phyloP scores from a whole-genome alignment of 257 asterid species.

The Gentiana macrophylla region DNA sequence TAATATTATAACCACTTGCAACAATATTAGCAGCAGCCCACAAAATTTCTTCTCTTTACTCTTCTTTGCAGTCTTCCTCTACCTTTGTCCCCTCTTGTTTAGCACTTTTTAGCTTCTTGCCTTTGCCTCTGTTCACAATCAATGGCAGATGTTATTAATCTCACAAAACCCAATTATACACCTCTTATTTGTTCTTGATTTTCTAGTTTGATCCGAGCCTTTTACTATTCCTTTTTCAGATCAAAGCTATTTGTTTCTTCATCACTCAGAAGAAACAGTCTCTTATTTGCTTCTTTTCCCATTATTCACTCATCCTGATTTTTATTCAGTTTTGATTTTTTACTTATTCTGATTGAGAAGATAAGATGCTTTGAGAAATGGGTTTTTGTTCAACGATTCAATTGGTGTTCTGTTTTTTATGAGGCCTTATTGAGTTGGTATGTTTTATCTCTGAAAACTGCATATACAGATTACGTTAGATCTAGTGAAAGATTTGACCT shows the following conservation, averaged over 20 bases:
- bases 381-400: conserved; percentile 31
- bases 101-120: conserved; percentile 24
- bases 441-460: conserved; percentile 13
- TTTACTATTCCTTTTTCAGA: conserved; percentile 18
- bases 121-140: conserved; percentile 9
- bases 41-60: not conserved
- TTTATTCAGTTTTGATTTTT: conserved; percentile 12
- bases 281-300: conserved; percentile 13
- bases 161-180: conserved; percentile 21
- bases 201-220: conserved; percentile 30
- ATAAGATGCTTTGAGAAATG: conserved; percentile 20
- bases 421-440: conserved; percentile 46
- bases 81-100: conserved; percentile 25
- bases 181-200: conserved; percentile 12
- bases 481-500: conserved; percentile 18
- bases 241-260: conserved; percentile 17
- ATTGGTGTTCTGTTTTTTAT: conserved; percentile 25
- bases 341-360: conserved; percentile 18
- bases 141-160: conserved; percentile 17
- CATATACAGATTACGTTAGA: not conserved
- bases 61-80: conserved; percentile 24
- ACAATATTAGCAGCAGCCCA: conserved; percentile 10
- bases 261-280: conserved; percentile 15
- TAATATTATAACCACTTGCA: conserved; percentile 11
- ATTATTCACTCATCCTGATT: conserved; percentile 18